Conservation (phyloP, 2,329 filamentous ascomycete genomes). For the Alternaria viburni region DNA sequence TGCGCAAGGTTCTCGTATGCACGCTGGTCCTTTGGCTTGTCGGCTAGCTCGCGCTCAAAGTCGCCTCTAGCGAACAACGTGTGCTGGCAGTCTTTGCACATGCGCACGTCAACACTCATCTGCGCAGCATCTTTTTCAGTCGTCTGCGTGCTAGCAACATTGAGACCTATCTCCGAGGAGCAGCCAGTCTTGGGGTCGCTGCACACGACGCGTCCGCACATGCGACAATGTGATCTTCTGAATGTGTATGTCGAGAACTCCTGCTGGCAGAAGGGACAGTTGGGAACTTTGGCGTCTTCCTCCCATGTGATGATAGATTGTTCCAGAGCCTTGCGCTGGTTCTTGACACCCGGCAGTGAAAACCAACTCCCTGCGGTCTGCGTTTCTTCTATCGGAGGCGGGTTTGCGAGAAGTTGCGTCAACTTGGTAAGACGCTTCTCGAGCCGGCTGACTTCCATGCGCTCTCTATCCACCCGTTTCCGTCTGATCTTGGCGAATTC, state of each 20-base stretch:
- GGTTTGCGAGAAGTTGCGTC: constrained; percentile 79
- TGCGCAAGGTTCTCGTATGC: constrained; percentile 84
- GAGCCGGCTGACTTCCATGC: constrained; percentile 84
- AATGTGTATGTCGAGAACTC: constrained; percentile 95
- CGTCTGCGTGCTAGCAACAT: constrained; percentile 62
- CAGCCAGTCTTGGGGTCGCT: constrained; percentile 84
- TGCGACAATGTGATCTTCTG: constrained; percentile 89
- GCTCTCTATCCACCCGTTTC: constrained; percentile 80
- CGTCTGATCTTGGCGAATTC: constrained; percentile 74
- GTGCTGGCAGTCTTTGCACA: constrained; percentile 87
- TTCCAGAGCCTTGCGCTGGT: constrained; percentile 79
- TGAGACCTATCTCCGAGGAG: constrained; percentile 82
- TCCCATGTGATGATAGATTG: constrained; percentile 96
- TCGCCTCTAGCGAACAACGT: constrained; percentile 77
- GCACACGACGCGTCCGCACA: constrained; percentile 92
- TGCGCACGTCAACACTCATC: constrained; percentile 79
- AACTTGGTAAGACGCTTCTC: constrained; percentile 92
- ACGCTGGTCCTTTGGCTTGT: constrained; percentile 75
- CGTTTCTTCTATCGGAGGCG: constrained; percentile 68
- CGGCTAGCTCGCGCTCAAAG: constrained; percentile 72
- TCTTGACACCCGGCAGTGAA: constrained; percentile 67
- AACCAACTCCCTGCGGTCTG: constrained; percentile 59
- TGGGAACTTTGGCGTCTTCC: constrained; percentile 78
- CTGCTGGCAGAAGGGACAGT: constrained; percentile 94
- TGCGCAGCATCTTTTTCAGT: constrained; percentile 58